Percentiles rank a stretch among this genome's conserved stretches.
phyloP scores from a whole-genome alignment of 495 filamentous ascomycete species.

The Talaromyces liani region DNA sequence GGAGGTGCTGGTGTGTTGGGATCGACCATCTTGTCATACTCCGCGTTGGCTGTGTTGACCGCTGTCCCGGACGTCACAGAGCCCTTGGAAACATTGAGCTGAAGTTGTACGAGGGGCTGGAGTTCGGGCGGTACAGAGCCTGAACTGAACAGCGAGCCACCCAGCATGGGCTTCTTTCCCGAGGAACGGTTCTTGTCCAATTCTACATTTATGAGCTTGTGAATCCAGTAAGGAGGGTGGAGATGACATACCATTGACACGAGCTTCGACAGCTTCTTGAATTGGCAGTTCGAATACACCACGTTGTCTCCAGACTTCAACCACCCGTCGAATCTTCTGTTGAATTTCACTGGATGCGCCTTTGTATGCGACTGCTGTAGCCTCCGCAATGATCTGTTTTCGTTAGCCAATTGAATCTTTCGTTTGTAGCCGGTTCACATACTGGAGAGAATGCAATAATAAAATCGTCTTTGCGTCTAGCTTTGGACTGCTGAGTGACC shows the following conservation, averaged over 20 bases:
- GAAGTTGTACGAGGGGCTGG: conserved; percentile 60
- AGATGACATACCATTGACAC: conserved; percentile 59
- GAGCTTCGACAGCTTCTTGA: conserved; percentile 67
- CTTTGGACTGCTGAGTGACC: conserved; percentile 91
- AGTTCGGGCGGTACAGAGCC: conserved; percentile 68
- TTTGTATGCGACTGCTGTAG: conserved; percentile 76
- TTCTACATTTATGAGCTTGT: conserved; percentile 42
- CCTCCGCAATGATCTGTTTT: conserved; percentile 70
- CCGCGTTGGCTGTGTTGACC: conserved; percentile 59
- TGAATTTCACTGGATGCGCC: conserved; percentile 77
- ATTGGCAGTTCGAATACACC: conserved; percentile 76
- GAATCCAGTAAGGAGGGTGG: background rate
- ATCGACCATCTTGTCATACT: conserved; percentile 76
- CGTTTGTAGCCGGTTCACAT: conserved; percentile 9
- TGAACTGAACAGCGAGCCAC: conserved; percentile 63
- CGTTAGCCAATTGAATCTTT: conserved; percentile 15
- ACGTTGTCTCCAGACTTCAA: conserved; percentile 89
- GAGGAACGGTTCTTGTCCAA: conserved; percentile 68
- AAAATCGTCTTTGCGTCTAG: conserved; percentile 85
- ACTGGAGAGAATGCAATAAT: conserved; percentile 79
- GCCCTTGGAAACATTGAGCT: conserved; percentile 65
- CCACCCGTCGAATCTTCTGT: conserved; percentile 75
- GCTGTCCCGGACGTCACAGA: conserved; percentile 52
- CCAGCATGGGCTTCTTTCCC: conserved; percentile 56
- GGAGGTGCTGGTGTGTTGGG: conserved; percentile 56